Evolutionary conservation across 768 basidiomycete genomes (phyloP), one percentile per base, ranked within the genome.

Genomic region (Macrolepiota dolichaula): DNA sequence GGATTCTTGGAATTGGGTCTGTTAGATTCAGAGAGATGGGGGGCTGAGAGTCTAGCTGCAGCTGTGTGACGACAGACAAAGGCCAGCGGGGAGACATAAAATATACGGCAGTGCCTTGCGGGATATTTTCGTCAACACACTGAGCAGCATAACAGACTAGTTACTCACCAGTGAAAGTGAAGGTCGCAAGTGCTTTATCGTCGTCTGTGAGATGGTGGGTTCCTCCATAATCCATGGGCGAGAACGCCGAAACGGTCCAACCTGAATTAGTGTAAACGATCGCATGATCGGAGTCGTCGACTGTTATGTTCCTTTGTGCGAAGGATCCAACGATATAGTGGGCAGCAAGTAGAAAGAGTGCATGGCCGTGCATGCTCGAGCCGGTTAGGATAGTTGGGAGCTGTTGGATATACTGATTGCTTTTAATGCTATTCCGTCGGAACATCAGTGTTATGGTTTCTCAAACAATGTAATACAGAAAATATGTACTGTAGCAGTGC

Each of bases 41-140:
- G 11, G 71, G 65, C 19, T 71, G 72, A 4, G 66, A 69, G 60
- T 80, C 80, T 32, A 81, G 65, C 6, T 73, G 71, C 4, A 81
- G 51, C 6, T 74, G 72, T 0, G 78, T 77, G 55, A 68, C 76
- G 53, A 80, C 79, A 13, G 55, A 55, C 67, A 75, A 77, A 12
- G 77, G 77, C 78, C 77, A 80, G 15, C 69, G 65, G 22, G 77
- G 74, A 0, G 73, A 71, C 62, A 76, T 62, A 59, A 73, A 76
- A 49, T 75, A 77, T 9, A 79, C 67, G n/a, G 74, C 74, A 3
- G 72, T 67, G 19, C 77, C 77, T 78, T 32, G 22, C 2, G 35
- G 36, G 13, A 25, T n/a, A 32, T n/a, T 15, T 24, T 13, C 27
- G 3, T 24, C 22, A 47, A 22, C 25, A 24, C 22, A 42, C 6